These are phyloP conservation scores for Colletotrichum costaricense DNA, from an alignment of 2,329 filamentous ascomycete genomes.

Conservation along the genomic window DNA sequence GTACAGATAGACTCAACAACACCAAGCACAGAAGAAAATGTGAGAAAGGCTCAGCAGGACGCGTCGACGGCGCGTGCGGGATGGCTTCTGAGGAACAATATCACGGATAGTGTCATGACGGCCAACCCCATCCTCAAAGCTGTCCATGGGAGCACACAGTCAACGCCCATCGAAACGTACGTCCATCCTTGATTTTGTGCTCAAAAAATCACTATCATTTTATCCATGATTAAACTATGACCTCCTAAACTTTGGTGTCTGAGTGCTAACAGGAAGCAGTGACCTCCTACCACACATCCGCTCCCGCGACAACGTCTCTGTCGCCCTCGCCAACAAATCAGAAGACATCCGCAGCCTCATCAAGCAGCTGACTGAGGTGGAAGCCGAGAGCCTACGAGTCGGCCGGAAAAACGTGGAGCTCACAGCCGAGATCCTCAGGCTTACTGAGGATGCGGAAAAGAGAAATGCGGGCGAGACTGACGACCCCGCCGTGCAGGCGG, in stretches of 20 bases:
- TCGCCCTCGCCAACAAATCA: slow-evolving; percentile 70
- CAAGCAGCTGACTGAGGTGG: slow-evolving; percentile 64
- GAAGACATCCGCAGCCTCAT: slow-evolving; percentile 62
- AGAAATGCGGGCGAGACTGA: slow-evolving; percentile 65
- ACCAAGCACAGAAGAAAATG: slow-evolving; percentile 31
- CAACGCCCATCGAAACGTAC: slow-evolving; percentile 76
- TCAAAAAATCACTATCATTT: not conserved
- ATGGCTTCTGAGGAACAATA: slow-evolving; percentile 76
- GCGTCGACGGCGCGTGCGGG: slow-evolving; percentile 77
- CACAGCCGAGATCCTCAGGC: slow-evolving; percentile 70
- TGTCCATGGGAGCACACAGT: slow-evolving; percentile 75
- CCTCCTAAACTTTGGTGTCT: not conserved
- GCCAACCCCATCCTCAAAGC: slow-evolving; percentile 83
- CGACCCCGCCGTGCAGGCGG: slow-evolving; percentile 62
- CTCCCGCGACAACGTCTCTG: slow-evolving; percentile 74
- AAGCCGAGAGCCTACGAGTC: slow-evolving; percentile 67
- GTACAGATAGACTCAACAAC: not conserved
- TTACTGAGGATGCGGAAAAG: slow-evolving; percentile 67
- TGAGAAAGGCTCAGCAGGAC: slow-evolving; percentile 70
- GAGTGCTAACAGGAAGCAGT: slow-evolving; percentile 52
- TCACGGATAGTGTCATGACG: slow-evolving; percentile 75
- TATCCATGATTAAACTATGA: not conserved
- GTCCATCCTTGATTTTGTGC: slow-evolving; percentile 10
- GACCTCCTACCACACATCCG: slow-evolving; percentile 75
- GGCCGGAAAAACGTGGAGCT: slow-evolving; percentile 72